Percentiles rank a stretch among this genome's conserved stretches.
phyloP scores from a whole-genome alignment of 164 flowering plant genomes.

The Vitis riparia region DNA sequence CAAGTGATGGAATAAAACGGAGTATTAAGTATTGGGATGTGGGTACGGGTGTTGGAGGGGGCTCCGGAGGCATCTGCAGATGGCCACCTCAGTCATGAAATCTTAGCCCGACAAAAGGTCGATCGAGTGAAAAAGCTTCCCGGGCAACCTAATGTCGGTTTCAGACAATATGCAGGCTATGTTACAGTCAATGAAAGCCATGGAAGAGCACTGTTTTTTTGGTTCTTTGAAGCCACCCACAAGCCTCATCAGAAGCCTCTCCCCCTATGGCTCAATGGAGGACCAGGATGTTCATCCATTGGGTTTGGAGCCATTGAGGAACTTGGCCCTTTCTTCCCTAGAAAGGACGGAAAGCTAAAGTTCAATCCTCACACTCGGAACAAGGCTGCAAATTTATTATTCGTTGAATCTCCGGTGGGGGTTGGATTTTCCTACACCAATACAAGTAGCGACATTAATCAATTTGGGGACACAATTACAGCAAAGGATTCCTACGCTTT shows the following conservation, averaged over 20 bases:
- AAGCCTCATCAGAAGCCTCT: slow-evolving; percentile 47
- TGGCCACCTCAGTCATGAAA: not conserved
- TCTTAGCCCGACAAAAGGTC: slow-evolving; percentile 32
- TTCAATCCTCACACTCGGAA: slow-evolving; percentile 57
- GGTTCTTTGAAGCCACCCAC: slow-evolving; percentile 62
- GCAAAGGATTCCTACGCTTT: slow-evolving; percentile 64
- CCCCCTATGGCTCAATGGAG: slow-evolving; percentile 75
- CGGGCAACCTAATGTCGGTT: slow-evolving; percentile 56
- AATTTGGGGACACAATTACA: slow-evolving; percentile 48
- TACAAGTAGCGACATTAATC: slow-evolving; percentile 29
- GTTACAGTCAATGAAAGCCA: slow-evolving; percentile 46
- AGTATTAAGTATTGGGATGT: no score
- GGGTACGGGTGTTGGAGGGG: no score
- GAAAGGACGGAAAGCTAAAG: slow-evolving; percentile 39
- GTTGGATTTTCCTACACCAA: slow-evolving; percentile 70
- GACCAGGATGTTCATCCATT: slow-evolving; percentile 79
- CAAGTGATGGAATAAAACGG: no score
- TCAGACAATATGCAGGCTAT: slow-evolving; percentile 61
- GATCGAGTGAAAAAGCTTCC: slow-evolving; percentile 50
- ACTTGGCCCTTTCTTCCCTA: slow-evolving; percentile 62
- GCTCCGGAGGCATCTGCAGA: no score
- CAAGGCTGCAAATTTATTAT: slow-evolving; percentile 55
- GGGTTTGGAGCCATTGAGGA: slow-evolving; percentile 72
- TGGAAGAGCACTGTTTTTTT: slow-evolving; percentile 68
- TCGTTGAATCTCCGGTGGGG: slow-evolving; percentile 61